These are phyloP conservation scores for Penicillium aurantiogriseum DNA, from an alignment of 2,329 filamentous ascomycete genomes.

Conservation along the genomic window DNA sequence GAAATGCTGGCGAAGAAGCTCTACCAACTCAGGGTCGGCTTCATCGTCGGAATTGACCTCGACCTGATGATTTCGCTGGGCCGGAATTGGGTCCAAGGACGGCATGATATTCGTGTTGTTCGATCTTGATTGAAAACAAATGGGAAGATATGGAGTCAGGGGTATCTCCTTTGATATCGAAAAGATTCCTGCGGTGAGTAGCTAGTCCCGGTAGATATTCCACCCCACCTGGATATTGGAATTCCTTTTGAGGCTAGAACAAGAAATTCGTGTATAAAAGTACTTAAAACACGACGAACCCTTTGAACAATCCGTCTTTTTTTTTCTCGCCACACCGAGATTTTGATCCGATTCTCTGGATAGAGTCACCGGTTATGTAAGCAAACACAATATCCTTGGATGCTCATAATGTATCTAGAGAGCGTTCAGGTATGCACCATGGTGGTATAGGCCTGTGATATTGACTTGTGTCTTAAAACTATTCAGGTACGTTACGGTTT, in stretches of 20 bases:
- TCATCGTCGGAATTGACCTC: slow-evolving; percentile 83
- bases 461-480: not conserved
- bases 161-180: slow-evolving; percentile 4
- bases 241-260: not conserved
- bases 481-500: not conserved
- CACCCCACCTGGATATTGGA: not conserved
- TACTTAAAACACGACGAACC: not conserved
- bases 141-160: slow-evolving; percentile 1
- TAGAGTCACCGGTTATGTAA: slow-evolving; percentile 14
- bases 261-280: not conserved
- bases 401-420: not conserved
- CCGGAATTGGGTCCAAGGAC: slow-evolving; percentile 18
- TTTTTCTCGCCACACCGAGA: slow-evolving; percentile 19
- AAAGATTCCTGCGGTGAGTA: slow-evolving; percentile 1
- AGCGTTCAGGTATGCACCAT: not conserved
- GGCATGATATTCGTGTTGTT: slow-evolving; percentile 12
- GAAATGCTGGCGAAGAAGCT: slow-evolving; percentile 78
- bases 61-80: slow-evolving; percentile 13
- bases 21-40: slow-evolving; percentile 81
- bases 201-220: not conserved
- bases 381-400: not conserved
- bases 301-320: not conserved
- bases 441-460: not conserved
- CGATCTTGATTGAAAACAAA: not conserved
- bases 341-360: slow-evolving; percentile 15